Evolutionary conservation across 371 early-diverging fungal species (phyloP), one percentile per base, ranked within the genome.

Genomic region (Syncephalastrum contaminatum): DNA sequence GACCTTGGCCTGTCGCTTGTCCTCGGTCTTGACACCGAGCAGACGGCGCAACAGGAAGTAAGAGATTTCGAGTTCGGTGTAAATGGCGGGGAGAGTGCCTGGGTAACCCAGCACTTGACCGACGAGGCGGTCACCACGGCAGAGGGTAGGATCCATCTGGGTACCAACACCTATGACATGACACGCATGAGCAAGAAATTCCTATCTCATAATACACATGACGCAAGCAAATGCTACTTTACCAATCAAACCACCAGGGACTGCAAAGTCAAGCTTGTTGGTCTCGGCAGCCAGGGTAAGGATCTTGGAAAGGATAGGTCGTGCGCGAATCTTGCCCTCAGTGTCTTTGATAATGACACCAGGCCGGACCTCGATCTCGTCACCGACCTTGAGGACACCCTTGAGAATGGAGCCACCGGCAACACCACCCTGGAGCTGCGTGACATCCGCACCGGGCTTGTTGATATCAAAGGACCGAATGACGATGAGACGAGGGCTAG

Each of bases 401-500:
- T 86, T 87, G 56, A 99, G 82, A 65, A 99, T 96, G 56, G 93
- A 94, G 40, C 99, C 99, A 81, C 99, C 99, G 61, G 99, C 99
- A 67, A 99, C 99, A 71, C 99, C 99, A 73, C 99, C 99, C 74
- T 90, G 91, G 56, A 99, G 86, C 36, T 96, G 87, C n/a, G 87
- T 85, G 27, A 97, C 90, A 68, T 95, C 95, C 43, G 95, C 88
- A 69, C 99, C 99, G 36, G 99, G 99, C 81, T 98, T 98, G 85
- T 99, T 99, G 66, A 99, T 95, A 82, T 99, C 99, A 70, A 99
- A 99, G 25, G 97, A 96, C 71, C 99, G 94, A 67, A 99, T 99
- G 58, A 99, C 97, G 70, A 99, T 97, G 66, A 99, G 84, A 55
- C 91, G 87, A 42, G 99, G 97, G 51, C 89, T 88, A 20, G 95